These are phyloP conservation scores for Ustilago crameri DNA, from an alignment of 1,284 basidiomycete genomes.

Conservation along the genomic window DNA sequence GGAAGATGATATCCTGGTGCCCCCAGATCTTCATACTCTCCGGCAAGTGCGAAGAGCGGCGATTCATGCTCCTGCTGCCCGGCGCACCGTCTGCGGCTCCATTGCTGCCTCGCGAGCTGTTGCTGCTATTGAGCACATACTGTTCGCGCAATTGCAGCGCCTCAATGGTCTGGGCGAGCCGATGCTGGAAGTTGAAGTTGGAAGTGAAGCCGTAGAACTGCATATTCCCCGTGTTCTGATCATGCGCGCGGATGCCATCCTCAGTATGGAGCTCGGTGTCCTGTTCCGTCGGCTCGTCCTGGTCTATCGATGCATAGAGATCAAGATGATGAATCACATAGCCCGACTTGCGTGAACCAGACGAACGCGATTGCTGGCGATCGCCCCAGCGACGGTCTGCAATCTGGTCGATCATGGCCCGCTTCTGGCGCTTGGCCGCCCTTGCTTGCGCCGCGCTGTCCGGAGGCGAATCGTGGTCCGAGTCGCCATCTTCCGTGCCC, in stretches of 20 bases:
- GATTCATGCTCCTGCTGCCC: slow-evolving; percentile 8
- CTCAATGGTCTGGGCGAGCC: slow-evolving; percentile 43
- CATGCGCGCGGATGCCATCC: slow-evolving; percentile 50
- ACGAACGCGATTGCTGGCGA: slow-evolving; percentile 18
- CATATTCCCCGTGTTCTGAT: slow-evolving; percentile 48
- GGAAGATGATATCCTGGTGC: slow-evolving; percentile 50
- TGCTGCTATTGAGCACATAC: slow-evolving; percentile 13
- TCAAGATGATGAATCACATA: slow-evolving; percentile 40
- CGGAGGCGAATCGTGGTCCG: slow-evolving; percentile 16
- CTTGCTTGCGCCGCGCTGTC: slow-evolving; percentile 20
- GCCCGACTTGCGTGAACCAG: slow-evolving; percentile 29
- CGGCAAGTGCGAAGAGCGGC: slow-evolving; percentile 29
- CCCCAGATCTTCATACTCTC: slow-evolving; percentile 51
- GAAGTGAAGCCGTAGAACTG: slow-evolving; percentile 54
- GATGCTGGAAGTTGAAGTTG: slow-evolving; percentile 52
- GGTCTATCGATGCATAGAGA: slow-evolving; percentile 43
- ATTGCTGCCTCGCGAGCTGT: slow-evolving; percentile 1
- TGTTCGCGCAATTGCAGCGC: slow-evolving; percentile 41
- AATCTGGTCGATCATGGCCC: slow-evolving; percentile 49
- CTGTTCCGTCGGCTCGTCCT: slow-evolving; percentile 30
- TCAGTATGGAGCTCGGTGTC: slow-evolving; percentile 38
- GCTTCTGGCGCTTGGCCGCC: slow-evolving; percentile 33
- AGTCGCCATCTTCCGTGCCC: slow-evolving; percentile 14
- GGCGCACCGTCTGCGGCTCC: slow-evolving; percentile 2
- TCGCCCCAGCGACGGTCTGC: slow-evolving; percentile 40